These are phyloP conservation scores for Xylariaceae sp. DNA, from an alignment of 2,329 filamentous ascomycete genomes.

Conservation along the genomic window DNA sequence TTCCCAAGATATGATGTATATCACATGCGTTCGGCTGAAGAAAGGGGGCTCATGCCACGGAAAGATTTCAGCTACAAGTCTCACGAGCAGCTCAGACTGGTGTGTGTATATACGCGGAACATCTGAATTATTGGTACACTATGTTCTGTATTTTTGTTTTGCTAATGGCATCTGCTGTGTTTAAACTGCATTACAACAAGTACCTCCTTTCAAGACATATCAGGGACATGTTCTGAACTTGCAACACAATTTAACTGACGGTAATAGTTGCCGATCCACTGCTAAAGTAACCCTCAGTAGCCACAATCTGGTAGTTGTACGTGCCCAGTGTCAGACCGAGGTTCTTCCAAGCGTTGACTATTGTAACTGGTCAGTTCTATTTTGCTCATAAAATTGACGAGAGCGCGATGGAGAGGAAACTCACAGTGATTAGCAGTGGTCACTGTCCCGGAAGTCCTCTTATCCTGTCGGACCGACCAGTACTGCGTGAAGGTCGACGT, in stretches of 20 bases:
- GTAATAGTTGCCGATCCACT: slow-evolving; percentile 35
- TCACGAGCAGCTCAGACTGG: too few species aligned
- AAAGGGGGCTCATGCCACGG: too few species aligned
- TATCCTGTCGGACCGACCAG: slow-evolving; percentile 43
- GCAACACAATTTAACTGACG: slow-evolving; percentile 1
- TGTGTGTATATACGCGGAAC: too few species aligned
- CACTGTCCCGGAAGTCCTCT: slow-evolving; percentile 36
- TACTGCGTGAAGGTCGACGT: slow-evolving; percentile 46
- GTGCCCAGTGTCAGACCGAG: slow-evolving; percentile 24
- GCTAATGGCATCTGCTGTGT: too few species aligned
- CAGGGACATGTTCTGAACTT: too few species aligned
- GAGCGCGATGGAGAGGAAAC: background rate
- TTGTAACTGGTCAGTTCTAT: background rate
- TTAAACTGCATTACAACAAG: too few species aligned
- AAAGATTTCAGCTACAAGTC: too few species aligned
- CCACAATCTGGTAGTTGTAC: slow-evolving; percentile 29
- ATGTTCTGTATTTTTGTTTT: too few species aligned
- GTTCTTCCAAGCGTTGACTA: slow-evolving; percentile 24
- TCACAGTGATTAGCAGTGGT: slow-evolving; percentile 25
- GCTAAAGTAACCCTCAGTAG: slow-evolving; percentile 36
- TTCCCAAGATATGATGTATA: too few species aligned
- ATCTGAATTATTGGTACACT: too few species aligned
- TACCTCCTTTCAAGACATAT: too few species aligned
- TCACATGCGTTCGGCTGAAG: too few species aligned
- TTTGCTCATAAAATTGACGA: background rate